Conservation (phyloP, 768 basidiomycete genomes). For the Auriscalpium orientale region DNA sequence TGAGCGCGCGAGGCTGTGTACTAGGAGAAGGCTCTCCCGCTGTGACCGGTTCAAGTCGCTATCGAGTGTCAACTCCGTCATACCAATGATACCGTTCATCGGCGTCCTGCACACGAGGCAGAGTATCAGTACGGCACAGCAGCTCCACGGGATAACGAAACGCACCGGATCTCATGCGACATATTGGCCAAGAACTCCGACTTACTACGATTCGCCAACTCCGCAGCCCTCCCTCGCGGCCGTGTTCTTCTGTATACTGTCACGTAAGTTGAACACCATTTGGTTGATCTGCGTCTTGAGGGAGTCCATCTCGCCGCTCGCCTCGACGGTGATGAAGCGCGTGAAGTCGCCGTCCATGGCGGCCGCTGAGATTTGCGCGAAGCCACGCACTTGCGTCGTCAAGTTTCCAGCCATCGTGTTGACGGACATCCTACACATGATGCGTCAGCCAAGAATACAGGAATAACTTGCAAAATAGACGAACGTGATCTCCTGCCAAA, state of each 20-base stretch:
- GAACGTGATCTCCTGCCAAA: slow-evolving; percentile 98
- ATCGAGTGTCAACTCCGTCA: slow-evolving; percentile 97
- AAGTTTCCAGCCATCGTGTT: slow-evolving; percentile 97
- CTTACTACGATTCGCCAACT: slow-evolving; percentile 95
- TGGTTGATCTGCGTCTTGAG: slow-evolving; percentile 98
- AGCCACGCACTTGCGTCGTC: slow-evolving; percentile 98
- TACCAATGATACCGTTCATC: slow-evolving; percentile 99
- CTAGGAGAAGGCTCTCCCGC: slow-evolving; percentile 89
- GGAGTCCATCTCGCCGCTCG: slow-evolving; percentile 97
- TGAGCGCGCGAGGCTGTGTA: slow-evolving; percentile 89
- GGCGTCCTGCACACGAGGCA: slow-evolving; percentile 61
- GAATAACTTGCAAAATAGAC: slow-evolving; percentile 22
- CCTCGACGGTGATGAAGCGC: slow-evolving; percentile 98
- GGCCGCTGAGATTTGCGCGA: slow-evolving; percentile 96
- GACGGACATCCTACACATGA: slow-evolving; percentile 65
- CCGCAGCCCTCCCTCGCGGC: slow-evolving; percentile 94
- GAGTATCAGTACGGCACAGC: background rate
- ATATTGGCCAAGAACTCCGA: slow-evolving; percentile 99
- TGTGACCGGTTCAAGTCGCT: slow-evolving; percentile 92
- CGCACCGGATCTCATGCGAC: slow-evolving; percentile 91
- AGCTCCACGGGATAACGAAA: slow-evolving; percentile 12
- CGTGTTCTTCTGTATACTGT: slow-evolving; percentile 97
- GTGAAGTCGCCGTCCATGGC: slow-evolving; percentile 99
- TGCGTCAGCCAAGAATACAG: slow-evolving; percentile 13
- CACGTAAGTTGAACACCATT: slow-evolving; percentile 97